These are phyloP conservation scores for Metschnikowia vanudenii DNA, from an alignment of 805 yeast species.

Conservation along the genomic window DNA sequence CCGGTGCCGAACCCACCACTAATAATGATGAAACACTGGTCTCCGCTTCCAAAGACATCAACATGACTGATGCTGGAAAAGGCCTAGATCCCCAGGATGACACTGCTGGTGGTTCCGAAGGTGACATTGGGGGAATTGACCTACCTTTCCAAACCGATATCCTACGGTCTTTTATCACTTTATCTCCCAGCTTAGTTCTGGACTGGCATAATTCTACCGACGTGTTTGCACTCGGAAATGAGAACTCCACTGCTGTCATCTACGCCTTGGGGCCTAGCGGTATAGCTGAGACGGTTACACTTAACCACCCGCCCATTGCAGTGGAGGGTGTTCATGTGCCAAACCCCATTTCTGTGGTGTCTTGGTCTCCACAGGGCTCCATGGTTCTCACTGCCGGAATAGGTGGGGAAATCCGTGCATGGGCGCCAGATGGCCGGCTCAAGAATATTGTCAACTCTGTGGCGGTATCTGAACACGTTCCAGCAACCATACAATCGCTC, in stretches of 20 bases:
- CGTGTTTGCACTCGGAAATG: slow-evolving; percentile 56
- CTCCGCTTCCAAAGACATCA: neutral
- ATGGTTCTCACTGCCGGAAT: slow-evolving; percentile 60
- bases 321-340: slow-evolving; percentile 14
- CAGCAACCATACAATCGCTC: slow-evolving; percentile 48
- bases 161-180: slow-evolving; percentile 36
- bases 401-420: slow-evolving; percentile 74
- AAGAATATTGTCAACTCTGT: slow-evolving; percentile 43
- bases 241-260: slow-evolving; percentile 47
- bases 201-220: slow-evolving; percentile 57
- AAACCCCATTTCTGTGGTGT: slow-evolving; percentile 32
- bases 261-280: slow-evolving; percentile 30
- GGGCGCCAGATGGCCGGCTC: slow-evolving; percentile 71
- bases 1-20: neutral
- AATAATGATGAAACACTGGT: neutral
- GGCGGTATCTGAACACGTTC: slow-evolving; percentile 14
- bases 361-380: slow-evolving; percentile 71
- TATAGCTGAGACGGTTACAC: slow-evolving; percentile 29
- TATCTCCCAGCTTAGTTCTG: slow-evolving; percentile 45
- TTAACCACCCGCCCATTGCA: slow-evolving; percentile 37
- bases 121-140: neutral
- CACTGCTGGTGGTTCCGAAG: neutral
- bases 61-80: slow-evolving; percentile 3
- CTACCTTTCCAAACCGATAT: slow-evolving; percentile 28
- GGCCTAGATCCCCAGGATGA: neutral